phyloP scores from a whole-genome alignment of 257 asterid genomes.

The Handroanthus guayacan region DNA sequence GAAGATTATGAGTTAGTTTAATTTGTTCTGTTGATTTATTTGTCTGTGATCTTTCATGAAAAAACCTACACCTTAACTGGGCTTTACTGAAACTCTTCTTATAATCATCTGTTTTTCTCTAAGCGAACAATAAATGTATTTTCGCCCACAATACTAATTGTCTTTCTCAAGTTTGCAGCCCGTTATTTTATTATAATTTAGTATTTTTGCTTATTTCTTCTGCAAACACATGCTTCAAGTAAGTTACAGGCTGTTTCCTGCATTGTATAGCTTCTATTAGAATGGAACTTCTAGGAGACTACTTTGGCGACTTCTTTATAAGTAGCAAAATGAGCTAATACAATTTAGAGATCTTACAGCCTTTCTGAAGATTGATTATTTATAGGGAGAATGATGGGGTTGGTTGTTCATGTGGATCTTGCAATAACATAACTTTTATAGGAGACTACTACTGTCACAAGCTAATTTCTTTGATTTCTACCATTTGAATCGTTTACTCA shows the following conservation, averaged over 20 bases:
- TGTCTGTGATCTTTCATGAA: not conserved
- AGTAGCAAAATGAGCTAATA: not conserved
- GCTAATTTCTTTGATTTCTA: not conserved
- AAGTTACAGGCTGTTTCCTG: conserved; percentile 22
- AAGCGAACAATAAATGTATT: not conserved
- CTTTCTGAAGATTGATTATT: not conserved
- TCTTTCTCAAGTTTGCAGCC: conserved; percentile 24
- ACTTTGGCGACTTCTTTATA: not conserved
- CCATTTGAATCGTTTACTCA: not conserved
- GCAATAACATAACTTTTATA: not conserved
- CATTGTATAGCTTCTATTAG: not conserved
- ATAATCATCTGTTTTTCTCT: not conserved
- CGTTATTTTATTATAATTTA: not conserved
- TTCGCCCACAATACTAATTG: not conserved
- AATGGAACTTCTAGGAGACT: not conserved
- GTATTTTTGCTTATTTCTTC: conserved; percentile 11
- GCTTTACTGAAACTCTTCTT: not conserved
- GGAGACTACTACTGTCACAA: not conserved
- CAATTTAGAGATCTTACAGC: no score
- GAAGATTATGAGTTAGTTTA: no score
- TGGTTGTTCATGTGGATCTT: conserved; percentile 13
- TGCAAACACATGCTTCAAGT: conserved; percentile 5
- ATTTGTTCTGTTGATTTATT: no score
- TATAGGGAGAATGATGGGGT: conserved; percentile 5
- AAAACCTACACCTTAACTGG: not conserved